Evolutionary conservation across 2,329 filamentous ascomycete genomes (phyloP).

Genomic region (Claviceps capensis): DNA sequence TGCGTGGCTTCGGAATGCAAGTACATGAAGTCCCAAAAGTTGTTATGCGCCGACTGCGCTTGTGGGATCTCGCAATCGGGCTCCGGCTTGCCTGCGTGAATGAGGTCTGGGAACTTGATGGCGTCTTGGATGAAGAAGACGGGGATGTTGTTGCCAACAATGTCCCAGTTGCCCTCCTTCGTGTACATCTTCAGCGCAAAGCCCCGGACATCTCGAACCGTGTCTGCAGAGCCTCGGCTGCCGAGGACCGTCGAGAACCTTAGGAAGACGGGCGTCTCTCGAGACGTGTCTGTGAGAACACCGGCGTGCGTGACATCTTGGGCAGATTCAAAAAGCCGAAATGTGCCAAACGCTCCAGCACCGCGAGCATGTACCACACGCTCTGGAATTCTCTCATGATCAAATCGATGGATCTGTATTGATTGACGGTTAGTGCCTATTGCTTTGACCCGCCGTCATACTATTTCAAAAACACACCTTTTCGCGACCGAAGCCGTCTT

Average conservation of each 20-base stretch:
- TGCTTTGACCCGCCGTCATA: neutral
- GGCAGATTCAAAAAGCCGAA: slow-evolving; percentile 51
- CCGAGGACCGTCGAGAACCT: slow-evolving; percentile 71
- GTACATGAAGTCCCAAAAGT: slow-evolving; percentile 63
- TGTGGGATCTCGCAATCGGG: slow-evolving; percentile 52
- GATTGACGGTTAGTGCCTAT: neutral
- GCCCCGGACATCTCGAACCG: slow-evolving; percentile 69
- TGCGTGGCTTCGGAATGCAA: slow-evolving; percentile 55
- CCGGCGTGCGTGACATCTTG: slow-evolving; percentile 54
- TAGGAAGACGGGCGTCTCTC: slow-evolving; percentile 28
- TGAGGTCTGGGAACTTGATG: slow-evolving; percentile 59
- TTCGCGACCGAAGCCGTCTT: slow-evolving; percentile 49
- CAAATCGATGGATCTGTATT: slow-evolving; percentile 55
- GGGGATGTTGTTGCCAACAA: slow-evolving; percentile 7
- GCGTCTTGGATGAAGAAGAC: slow-evolving; percentile 45
- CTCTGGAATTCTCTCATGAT: slow-evolving; percentile 43
- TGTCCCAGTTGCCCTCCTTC: slow-evolving; percentile 25
- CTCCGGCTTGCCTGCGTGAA: slow-evolving; percentile 43
- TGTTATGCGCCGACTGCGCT: slow-evolving; percentile 57
- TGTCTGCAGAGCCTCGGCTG: slow-evolving; percentile 63
- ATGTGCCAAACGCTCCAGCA: slow-evolving; percentile 56
- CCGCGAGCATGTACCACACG: slow-evolving; percentile 59
- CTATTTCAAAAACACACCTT: slow-evolving; percentile 35
- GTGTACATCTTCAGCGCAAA: slow-evolving; percentile 60
- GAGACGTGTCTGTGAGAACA: slow-evolving; percentile 40